Conservation (phyloP, 352 stramenopile genomes). For the Phytophthora pluvialis region DNA sequence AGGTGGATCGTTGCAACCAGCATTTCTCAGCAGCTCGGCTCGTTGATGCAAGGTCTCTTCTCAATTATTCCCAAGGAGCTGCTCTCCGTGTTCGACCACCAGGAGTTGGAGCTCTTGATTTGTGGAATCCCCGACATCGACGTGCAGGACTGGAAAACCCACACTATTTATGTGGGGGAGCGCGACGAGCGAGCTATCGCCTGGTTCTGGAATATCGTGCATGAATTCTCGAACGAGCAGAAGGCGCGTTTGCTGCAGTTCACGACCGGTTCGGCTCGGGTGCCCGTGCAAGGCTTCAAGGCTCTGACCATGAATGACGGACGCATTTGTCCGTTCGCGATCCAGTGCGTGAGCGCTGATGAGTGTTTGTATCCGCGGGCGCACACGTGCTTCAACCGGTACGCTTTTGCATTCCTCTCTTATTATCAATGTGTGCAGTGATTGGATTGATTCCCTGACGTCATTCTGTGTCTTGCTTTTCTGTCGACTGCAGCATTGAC, state of each 20-base stretch:
- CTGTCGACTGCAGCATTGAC: constrained; percentile 58
- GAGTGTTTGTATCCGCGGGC: constrained; percentile 86
- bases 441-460: not conserved
- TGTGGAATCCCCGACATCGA: constrained; percentile 98
- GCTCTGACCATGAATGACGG: constrained; percentile 89
- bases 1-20: constrained; percentile 85
- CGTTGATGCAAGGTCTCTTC: constrained; percentile 96
- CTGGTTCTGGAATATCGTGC: constrained; percentile 98
- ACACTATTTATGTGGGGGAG: constrained; percentile 96
- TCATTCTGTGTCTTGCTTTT: constrained; percentile 17
- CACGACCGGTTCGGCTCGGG: constrained; percentile 96
- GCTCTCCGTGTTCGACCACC: constrained; percentile 96
- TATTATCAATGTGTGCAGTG: not conserved
- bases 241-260: constrained; percentile 98
- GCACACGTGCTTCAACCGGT: constrained; percentile 91
- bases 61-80: constrained; percentile 96
- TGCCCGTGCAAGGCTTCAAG: constrained; percentile 91
- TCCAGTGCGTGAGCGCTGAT: constrained; percentile 82
- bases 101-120: constrained; percentile 98
- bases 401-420: constrained; percentile 17
- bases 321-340: constrained; percentile 87
- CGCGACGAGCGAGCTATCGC: constrained; percentile 90
- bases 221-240: constrained; percentile 93
- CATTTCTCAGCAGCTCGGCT: constrained; percentile 91
- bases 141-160: constrained; percentile 94